Percentiles rank a stretch among this genome's conserved stretches.
Evolutionary conservation across 2,329 filamentous ascomycete genomes (phyloP).

Genomic region (Sphaerostilbella broomeana): DNA sequence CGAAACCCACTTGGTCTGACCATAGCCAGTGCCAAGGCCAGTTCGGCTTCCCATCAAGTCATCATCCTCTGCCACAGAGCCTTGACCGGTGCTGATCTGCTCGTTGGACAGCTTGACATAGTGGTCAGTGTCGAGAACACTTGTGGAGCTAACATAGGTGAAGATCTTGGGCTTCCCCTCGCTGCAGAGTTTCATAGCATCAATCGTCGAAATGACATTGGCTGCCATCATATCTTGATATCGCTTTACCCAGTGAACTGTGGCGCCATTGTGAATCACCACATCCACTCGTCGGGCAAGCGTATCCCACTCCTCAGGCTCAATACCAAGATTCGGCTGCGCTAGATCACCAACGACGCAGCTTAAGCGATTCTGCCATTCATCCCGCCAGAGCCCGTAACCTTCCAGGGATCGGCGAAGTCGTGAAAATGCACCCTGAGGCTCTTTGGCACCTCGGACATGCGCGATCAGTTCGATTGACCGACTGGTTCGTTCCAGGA

Average conservation of each 20-base stretch:
- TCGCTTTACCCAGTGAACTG: slow-evolving; percentile 73
- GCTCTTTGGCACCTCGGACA: slow-evolving; percentile 59
- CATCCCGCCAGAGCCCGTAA: slow-evolving; percentile 71
- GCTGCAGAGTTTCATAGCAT: slow-evolving; percentile 69
- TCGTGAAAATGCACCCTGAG: slow-evolving; percentile 54
- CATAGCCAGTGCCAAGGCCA: slow-evolving; percentile 80
- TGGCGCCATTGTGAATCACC: slow-evolving; percentile 76
- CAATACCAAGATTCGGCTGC: slow-evolving; percentile 67
- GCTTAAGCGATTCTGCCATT: slow-evolving; percentile 59
- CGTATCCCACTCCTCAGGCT: slow-evolving; percentile 55
- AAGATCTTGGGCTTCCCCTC: slow-evolving; percentile 72
- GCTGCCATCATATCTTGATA: slow-evolving; percentile 65
- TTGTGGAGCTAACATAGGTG: slow-evolving; percentile 69
- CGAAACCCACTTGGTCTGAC: slow-evolving; percentile 79
- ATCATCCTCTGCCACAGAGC: slow-evolving; percentile 66
- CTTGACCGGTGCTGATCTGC: slow-evolving; percentile 45
- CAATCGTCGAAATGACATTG: slow-evolving; percentile 79
- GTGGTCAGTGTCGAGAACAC: slow-evolving; percentile 72
- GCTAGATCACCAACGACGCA: slow-evolving; percentile 68
- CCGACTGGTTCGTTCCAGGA: slow-evolving; percentile 46
- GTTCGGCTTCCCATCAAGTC: slow-evolving; percentile 68
- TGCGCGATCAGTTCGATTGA: slow-evolving; percentile 56
- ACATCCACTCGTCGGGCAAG: slow-evolving; percentile 63
- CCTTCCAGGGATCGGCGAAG: slow-evolving; percentile 62
- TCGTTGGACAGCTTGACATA: slow-evolving; percentile 66